Evolutionary conservation across 129 eudicot genomes (phyloP), one percentile per base, ranked within the genome.

Genomic region (Pulicaria dysenterica): DNA sequence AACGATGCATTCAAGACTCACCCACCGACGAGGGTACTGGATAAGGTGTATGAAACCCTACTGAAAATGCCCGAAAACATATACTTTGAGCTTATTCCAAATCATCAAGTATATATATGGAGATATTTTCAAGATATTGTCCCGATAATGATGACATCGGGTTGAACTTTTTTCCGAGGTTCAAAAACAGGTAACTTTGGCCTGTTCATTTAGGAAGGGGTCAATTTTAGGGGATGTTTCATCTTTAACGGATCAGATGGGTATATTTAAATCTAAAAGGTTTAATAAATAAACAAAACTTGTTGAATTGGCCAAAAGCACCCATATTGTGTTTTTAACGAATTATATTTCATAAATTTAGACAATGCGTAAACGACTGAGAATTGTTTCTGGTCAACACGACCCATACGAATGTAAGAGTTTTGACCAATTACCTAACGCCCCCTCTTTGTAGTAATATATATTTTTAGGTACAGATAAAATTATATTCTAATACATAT

Each of bases 121-220:
- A 77, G 17, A 40, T 86, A 24, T 92, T 89, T 59, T 75, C 73
- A 42, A 79, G 59, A n/a, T 41, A 73, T 58, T 40, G 47, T 46
- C 97, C 91, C 6, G 85, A 79, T 75, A 61, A 17, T 11, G 69
- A 76, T 46, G 94, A 92, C 76, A 85, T 92, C 3, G 96, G 88
- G 5, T 75, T 92, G 37, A 89, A 89, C 74, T 83, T 89, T 61
- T 81, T 92, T 58, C 86, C 96, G 11, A 12, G 55, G 5, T 74
- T 48, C 37, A 66, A 60, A 34, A 69, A 72, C 7, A 85, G 89
- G 89, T 90, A 36, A 58, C 6, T 12, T 31, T 57, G 3, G 40
- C 11, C 40, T 6, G 19, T 36, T 58, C 4, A 58, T 8, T 58
- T 58, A 58, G 34, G 37, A 58, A 36, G 0, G 7, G 16, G 64